Base-by-base conservation (phyloP, 495 filamentous ascomycete genomes). In the Lophiotrema nucula region DNA sequence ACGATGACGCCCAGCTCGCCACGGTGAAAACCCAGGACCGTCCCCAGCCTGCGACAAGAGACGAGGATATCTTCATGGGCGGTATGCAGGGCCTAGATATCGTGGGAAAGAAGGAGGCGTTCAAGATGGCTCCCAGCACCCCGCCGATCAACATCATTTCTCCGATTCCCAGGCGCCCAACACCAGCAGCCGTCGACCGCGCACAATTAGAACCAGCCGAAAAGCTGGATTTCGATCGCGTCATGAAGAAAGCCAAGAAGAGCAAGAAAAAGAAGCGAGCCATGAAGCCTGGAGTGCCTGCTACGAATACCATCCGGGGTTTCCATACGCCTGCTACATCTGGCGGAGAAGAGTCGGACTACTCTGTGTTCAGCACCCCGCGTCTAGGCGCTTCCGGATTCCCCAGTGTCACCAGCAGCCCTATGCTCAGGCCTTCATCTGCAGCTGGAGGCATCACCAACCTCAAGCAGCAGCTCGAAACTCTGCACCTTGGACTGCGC, bases 241-340 rank as follows among this genome's bases (percentile, higher is more conserved):
- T 73, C 22, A 35, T 49, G 25, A 65, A 66, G 50, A 71, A 69
- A 38, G 69, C 69, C 0, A 68, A 71, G 67, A 66, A 67, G 23
- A 85, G 77, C 69, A 82, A 79, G 67, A 75, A 79, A 65, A 76
- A 79, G 58, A 77, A 74, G 67, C 68, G 70, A 46, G 65, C 49
- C 21, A 68, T 68, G 53, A 64, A 66, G 10, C 66, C 73, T 53
- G 81, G 79, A 23, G 75, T 80, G 31, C 81, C 83, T 37, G 89
- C 90, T 38, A 74, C 84, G 58, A 86, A 79, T 25, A 88, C 86
- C 31, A 83, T 92, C 39, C 85, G 83, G 65, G 90, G 90, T 4
- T 92, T 95, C 65, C 64, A 74, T n/a, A 91, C 88, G n/a, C 88
- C 90, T n/a, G 74, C 80, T n/a, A 82, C 81, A 18, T 93, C 90